These are phyloP conservation scores for Circinella umbellata DNA, from an alignment of 371 early-diverging fungal species.

Conservation along the genomic window DNA sequence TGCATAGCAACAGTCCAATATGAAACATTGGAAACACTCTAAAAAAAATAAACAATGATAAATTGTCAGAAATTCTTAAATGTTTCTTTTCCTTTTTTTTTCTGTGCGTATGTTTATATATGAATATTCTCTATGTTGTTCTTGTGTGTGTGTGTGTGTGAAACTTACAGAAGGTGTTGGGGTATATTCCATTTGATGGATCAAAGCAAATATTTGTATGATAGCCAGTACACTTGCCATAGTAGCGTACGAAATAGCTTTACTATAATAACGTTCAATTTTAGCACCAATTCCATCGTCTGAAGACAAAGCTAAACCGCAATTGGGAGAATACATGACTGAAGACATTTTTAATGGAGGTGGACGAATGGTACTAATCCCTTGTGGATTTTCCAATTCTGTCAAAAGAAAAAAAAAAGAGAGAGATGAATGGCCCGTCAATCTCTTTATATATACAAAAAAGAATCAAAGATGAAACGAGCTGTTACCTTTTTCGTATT, in stretches of 20 bases:
- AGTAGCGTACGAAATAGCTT: constrained; percentile 61
- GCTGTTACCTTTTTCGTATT: constrained; percentile 58
- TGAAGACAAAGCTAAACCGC: constrained; percentile 49
- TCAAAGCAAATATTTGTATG: constrained; percentile 63
- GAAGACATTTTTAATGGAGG: constrained; percentile 54
- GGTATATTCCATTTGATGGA: constrained; percentile 77
- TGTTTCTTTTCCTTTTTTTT: too few relatives aligned
- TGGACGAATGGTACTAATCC: constrained; percentile 53
- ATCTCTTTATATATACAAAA: not conserved
- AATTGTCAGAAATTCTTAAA: too few relatives aligned
- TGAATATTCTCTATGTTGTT: too few relatives aligned
- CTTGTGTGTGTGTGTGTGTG: not conserved
- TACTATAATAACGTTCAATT: constrained; percentile 58
- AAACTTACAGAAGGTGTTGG: constrained; percentile 72
- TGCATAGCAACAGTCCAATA: constrained; percentile 75
- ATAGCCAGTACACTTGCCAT: constrained; percentile 56
- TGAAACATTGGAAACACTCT: constrained; percentile 77
- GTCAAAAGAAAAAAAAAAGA: too few relatives aligned
- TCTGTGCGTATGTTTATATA: too few relatives aligned
- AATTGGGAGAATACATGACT: constrained; percentile 66
- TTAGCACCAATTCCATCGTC: constrained; percentile 54
- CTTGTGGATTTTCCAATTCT: constrained; percentile 60
- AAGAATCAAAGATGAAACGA: not conserved
- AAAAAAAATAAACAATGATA: not conserved
- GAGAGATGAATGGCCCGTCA: not conserved